Base-by-base conservation (phyloP, 78 protist genomes). In the Monocercomonoides exilis region DNA sequence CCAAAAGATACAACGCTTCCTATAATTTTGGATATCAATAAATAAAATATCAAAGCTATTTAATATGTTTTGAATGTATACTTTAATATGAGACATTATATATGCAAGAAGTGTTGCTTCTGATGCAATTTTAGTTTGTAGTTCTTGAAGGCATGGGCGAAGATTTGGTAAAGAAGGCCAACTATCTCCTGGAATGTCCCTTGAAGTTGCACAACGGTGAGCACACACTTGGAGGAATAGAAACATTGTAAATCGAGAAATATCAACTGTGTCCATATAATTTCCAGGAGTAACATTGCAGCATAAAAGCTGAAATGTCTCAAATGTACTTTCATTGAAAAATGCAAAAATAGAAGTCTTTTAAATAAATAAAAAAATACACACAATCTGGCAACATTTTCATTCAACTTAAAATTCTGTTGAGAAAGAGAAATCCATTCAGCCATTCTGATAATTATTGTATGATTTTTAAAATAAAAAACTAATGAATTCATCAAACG, bases 141-240 rank as follows among this genome's bases (percentile, higher is more conserved):
- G 82, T 32, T 5, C 11, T 79, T 79, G 82, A 6, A 79, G 82
- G 82, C 6, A 21, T 38, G 4, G 11, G 5, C 82, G 82, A 21
- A 21, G 6, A 21, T 21, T 79, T 6, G n/a, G 6, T 5, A 21
- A 5, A 5, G 6, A 4, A 29, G 82, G 82, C 82, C 82, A 79
- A 6, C 45, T 38, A 21, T 79, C 82, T 21, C 82, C 82, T 33
- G 21, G 42, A 33, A 79, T 21, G n/a, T 79, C 43, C 4, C 11
- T 33, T 33, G 42, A 4, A 54, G 70, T 21, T 29, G 21, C 70
- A 29, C 45, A 79, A 21, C 82, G 21, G 42, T 79, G 82, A 29
- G 82, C 82, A 21, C 82, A 79, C 11, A 4, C 82, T 79, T 79
- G 82, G 45, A 79, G 82, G 21, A 79, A 79, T 33, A 79, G 82